phyloP scores from a whole-genome alignment of 306 rosid genomes.

The Ammopiptanthus mongolicus region DNA sequence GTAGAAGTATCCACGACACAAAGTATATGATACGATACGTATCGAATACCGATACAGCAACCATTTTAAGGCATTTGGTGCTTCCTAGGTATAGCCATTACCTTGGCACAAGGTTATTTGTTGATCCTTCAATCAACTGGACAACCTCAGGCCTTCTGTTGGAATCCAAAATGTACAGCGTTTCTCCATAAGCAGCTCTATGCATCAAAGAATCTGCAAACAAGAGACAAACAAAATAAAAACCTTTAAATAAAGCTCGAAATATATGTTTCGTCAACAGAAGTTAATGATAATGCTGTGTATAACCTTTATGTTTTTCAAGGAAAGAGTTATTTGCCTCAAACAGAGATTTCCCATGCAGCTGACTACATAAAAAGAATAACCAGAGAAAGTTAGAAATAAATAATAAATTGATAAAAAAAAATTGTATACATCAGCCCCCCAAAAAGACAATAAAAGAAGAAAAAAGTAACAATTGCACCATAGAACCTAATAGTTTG shows the following conservation, averaged over 20 bases:
- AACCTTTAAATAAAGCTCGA: slow-evolving; percentile 7
- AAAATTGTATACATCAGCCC: neutral
- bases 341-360: slow-evolving; percentile 53
- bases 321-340: slow-evolving; percentile 56
- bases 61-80: too few relatives aligned
- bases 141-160: slow-evolving; percentile 49
- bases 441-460: neutral
- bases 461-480: neutral
- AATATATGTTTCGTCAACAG: neutral
- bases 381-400: neutral
- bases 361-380: slow-evolving; percentile 38
- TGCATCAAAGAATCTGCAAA: slow-evolving; percentile 67
- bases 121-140: slow-evolving; percentile 55
- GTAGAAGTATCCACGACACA: too few relatives aligned
- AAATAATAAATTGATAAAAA: neutral
- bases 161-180: slow-evolving; percentile 47
- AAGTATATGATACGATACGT: too few relatives aligned
- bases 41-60: too few relatives aligned
- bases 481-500: slow-evolving; percentile 48
- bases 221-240: neutral
- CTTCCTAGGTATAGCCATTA: neutral
- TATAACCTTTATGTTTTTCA: slow-evolving; percentile 51
- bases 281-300: neutral
- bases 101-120: slow-evolving; percentile 43
- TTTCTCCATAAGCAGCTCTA: slow-evolving; percentile 67